Conservation (phyloP, 2,329 filamentous ascomycete genomes). For the Colletotrichum cordylinicola region DNA sequence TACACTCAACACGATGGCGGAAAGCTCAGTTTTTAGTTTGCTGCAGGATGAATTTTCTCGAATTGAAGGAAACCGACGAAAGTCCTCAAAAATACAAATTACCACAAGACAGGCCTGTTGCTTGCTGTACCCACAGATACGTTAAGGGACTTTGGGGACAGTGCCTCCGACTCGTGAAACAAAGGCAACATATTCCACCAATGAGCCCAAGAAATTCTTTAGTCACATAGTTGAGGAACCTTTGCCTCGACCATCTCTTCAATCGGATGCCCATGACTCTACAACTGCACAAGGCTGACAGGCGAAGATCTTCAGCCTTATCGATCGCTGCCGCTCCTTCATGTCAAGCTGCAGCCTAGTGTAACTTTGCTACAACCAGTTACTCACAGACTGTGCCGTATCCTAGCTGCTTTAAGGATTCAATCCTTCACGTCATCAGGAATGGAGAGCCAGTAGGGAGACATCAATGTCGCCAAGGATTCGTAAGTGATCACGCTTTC, state of each 20-base stretch:
- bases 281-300: neutral
- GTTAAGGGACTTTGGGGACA: neutral
- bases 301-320: neutral
- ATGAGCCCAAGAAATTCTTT: neutral
- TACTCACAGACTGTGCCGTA: neutral
- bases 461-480: neutral
- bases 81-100: neutral
- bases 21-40: neutral
- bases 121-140: neutral
- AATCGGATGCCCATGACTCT: neutral
- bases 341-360: neutral
- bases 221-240: neutral
- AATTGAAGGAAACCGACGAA: neutral
- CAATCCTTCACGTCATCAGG: neutral
- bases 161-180: neutral
- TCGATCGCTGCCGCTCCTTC: neutral
- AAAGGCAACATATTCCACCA: neutral
- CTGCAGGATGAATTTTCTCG: neutral
- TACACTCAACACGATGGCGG: rapidly evolving
- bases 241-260: neutral
- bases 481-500: neutral
- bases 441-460: neutral
- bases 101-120: neutral
- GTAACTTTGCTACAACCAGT: neutral
- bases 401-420: neutral